phyloP scores from a whole-genome alignment of 768 basidiomycete species.

The Kwoniella sp. region DNA sequence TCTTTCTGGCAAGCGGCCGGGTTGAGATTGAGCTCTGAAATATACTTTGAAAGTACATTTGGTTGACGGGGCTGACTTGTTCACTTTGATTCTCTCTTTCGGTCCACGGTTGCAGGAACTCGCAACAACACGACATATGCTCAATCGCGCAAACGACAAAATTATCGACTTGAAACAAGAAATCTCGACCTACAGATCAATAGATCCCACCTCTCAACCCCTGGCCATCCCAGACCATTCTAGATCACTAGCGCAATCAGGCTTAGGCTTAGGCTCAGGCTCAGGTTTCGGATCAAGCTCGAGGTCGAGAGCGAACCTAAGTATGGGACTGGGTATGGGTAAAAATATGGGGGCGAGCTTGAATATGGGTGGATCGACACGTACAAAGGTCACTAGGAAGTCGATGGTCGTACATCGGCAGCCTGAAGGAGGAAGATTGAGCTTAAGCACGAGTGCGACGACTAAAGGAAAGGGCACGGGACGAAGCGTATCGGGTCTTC shows the following conservation, averaged over 20 bases:
- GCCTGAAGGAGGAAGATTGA: constrained; percentile 38
- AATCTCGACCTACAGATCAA: constrained; percentile 37
- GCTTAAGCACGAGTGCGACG: constrained; percentile 16
- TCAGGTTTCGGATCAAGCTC: too few relatives aligned
- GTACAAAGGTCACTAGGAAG: constrained; percentile 33
- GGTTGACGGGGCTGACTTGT: too few relatives aligned
- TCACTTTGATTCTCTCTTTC: too few relatives aligned
- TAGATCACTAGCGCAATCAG: not conserved
- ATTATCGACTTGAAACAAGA: constrained; percentile 29
- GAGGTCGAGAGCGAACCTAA: too few relatives aligned
- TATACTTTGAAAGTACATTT: too few relatives aligned
- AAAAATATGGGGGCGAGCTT: too few relatives aligned
- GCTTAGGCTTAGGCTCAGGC: too few relatives aligned
- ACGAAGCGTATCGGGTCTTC: constrained; percentile 28
- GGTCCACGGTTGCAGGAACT: constrained; percentile 48
- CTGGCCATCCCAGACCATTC: not conserved
- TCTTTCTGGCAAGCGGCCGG: too few relatives aligned
- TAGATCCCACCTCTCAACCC: constrained; percentile 20
- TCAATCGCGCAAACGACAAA: constrained; percentile 40
- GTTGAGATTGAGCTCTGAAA: too few relatives aligned
- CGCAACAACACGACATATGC: constrained; percentile 38
- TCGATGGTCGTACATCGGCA: constrained; percentile 18
- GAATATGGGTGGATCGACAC: constrained; percentile 18
- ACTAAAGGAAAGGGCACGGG: not conserved
- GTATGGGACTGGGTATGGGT: too few relatives aligned